These are phyloP conservation scores for Fusarium setosum DNA, from an alignment of 2,329 filamentous ascomycete genomes.

Conservation along the genomic window DNA sequence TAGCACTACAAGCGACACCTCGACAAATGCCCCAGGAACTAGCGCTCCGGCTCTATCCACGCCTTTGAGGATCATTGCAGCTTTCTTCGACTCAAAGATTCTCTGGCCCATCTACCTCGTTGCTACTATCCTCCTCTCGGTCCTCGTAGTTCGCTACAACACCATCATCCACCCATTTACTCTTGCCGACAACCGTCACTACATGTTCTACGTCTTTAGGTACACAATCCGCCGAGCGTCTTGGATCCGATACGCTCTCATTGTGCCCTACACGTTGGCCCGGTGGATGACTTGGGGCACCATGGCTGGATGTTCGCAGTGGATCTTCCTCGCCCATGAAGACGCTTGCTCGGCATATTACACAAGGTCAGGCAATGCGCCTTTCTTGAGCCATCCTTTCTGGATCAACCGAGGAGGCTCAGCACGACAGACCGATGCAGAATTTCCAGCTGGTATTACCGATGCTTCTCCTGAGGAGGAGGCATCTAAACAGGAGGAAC, in stretches of 20 bases:
- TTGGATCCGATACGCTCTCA: conserved; percentile 73
- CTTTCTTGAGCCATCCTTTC: conserved; percentile 47
- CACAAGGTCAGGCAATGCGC: neutral
- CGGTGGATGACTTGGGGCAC: conserved; percentile 76
- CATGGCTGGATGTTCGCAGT: conserved; percentile 60
- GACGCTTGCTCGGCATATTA: conserved; percentile 30
- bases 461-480: conserved; percentile 12
- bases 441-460: conserved; percentile 5
- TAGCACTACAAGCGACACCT: neutral
- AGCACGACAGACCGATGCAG: conserved; percentile 16
- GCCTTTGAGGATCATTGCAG: conserved; percentile 11
- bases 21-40: neutral
- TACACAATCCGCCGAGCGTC: conserved; percentile 77
- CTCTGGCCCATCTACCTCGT: conserved; percentile 52
- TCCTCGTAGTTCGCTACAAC: conserved; percentile 77
- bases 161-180: conserved; percentile 97
- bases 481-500: conserved; percentile 2
- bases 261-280: conserved; percentile 76
- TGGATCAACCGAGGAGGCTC: conserved; percentile 15
- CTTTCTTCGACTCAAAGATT: conserved; percentile 47
- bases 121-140: conserved; percentile 50
- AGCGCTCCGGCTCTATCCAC: conserved; percentile 7
- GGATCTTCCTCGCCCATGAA: conserved; percentile 21
- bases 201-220: conserved; percentile 96
- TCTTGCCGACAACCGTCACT: conserved; percentile 95